These are phyloP conservation scores for Beauveria caledonica DNA, from an alignment of 2,329 filamentous ascomycete species.

Conservation along the genomic window DNA sequence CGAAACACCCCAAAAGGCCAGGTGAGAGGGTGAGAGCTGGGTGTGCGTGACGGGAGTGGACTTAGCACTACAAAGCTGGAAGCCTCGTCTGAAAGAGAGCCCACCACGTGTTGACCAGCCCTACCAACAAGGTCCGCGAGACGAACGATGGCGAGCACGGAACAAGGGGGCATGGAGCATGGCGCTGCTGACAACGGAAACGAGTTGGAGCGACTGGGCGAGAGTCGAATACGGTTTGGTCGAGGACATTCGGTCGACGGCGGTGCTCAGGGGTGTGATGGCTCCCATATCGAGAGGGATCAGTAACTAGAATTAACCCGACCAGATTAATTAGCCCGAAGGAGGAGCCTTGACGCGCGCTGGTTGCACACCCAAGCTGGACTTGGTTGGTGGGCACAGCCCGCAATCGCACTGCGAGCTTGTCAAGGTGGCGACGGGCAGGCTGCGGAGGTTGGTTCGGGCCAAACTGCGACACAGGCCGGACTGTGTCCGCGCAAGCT, in stretches of 20 bases:
- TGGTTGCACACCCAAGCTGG: neutral
- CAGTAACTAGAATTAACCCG: neutral
- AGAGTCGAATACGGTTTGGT: neutral
- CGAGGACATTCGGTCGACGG: neutral
- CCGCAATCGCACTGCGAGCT: slow-evolving; percentile 1
- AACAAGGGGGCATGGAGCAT: neutral
- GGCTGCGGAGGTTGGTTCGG: neutral
- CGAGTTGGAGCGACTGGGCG: neutral
- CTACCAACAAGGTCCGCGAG: slow-evolving; percentile 3
- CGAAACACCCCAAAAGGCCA: neutral
- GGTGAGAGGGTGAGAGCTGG: neutral
- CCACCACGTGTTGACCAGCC: slow-evolving; percentile 11
- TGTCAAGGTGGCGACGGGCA: neutral
- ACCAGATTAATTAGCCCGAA: neutral
- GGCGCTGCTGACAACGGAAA: neutral
- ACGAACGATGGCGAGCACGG: neutral
- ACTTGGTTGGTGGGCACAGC: neutral
- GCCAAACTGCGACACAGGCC: neutral
- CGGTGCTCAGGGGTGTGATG: neutral
- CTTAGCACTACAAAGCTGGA: slow-evolving; percentile 7
- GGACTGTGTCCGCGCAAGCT: neutral
- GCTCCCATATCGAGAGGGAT: neutral
- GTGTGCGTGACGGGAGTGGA: slow-evolving; percentile 7
- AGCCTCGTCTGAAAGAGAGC: slow-evolving; percentile 10
- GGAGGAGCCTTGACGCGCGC: neutral